Conservation (phyloP, 73 alveolate genomes). For the Tetrahymena malaccensis region DNA sequence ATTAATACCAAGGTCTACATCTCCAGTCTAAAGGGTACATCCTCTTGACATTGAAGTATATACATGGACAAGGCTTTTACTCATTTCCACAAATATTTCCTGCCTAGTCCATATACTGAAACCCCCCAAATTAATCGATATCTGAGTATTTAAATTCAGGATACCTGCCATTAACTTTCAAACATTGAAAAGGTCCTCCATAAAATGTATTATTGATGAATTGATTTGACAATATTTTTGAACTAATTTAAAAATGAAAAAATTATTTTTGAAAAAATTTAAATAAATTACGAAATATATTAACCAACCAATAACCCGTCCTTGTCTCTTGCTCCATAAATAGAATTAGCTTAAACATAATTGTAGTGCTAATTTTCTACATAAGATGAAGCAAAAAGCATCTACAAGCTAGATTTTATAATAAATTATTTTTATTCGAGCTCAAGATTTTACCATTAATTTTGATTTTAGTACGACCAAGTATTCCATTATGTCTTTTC, state of each 20-base stretch:
- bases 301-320: not conserved
- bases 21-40: not conserved
- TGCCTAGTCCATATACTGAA: not conserved
- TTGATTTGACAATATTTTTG: not conserved
- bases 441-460: not conserved
- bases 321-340: not conserved
- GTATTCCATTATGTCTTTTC: not conserved
- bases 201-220: not conserved
- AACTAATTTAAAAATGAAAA: not conserved
- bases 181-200: not conserved
- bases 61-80: not conserved
- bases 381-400: not conserved
- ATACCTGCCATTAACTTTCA: not conserved
- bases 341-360: not conserved
- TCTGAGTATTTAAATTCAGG: not conserved
- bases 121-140: not conserved
- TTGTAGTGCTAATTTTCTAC: not conserved
- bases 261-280: not conserved
- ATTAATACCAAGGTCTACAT: not conserved
- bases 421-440: not conserved
- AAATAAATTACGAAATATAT: not conserved
- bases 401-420: not conserved
- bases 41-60: not conserved
- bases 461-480: not conserved
- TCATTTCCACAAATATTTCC: not conserved